Conservation (phyloP, 2,329 filamentous ascomycete species). For the Pseudogymnoascus sp. region DNA sequence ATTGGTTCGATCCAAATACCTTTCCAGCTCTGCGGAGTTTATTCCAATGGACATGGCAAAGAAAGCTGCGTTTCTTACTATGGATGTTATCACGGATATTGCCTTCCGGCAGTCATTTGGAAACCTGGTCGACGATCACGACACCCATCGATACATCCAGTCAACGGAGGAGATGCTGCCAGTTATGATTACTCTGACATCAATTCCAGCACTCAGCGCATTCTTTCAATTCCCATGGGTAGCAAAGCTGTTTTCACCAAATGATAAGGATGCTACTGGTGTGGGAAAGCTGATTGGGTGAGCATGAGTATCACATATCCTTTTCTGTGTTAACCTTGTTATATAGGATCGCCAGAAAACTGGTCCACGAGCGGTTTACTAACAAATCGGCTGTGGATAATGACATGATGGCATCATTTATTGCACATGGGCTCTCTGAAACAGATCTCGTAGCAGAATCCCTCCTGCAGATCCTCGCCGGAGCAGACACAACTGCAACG, state of each 20-base stretch:
- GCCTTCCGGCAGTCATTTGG: constrained; percentile 43
- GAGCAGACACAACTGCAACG: constrained; percentile 51
- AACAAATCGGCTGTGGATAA: constrained; percentile 35
- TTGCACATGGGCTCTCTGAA: constrained; percentile 32
- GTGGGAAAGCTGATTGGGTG: constrained; percentile 40
- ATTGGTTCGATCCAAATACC: constrained; percentile 42
- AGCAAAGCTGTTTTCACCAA: constrained; percentile 31
- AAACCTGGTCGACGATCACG: constrained; percentile 39
- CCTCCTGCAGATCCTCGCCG: constrained; percentile 37
- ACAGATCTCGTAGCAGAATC: constrained; percentile 16
- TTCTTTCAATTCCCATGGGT: constrained; percentile 36
- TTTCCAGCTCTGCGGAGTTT: constrained; percentile 31
- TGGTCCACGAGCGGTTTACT: constrained; percentile 39
- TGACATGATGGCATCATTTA: constrained; percentile 48
- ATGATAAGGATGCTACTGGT: constrained; percentile 32
- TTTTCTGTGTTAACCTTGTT: constrained; percentile 28
- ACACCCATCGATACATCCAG: constrained; percentile 41
- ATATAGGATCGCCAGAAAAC: constrained; percentile 36
- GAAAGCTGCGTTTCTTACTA: constrained; percentile 44
- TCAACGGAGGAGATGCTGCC: constrained; percentile 37
- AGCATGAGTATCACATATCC: constrained; percentile 23
- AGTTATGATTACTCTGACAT: constrained; percentile 37
- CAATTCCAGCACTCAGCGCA: constrained; percentile 36
- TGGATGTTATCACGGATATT: constrained; percentile 47
- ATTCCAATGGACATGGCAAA: constrained; percentile 40